Evolutionary conservation across 1,139 yeast genomes (phyloP), one percentile per base, ranked within the genome.

Genomic region (Hyphopichia wangnamkhiaoensis): DNA sequence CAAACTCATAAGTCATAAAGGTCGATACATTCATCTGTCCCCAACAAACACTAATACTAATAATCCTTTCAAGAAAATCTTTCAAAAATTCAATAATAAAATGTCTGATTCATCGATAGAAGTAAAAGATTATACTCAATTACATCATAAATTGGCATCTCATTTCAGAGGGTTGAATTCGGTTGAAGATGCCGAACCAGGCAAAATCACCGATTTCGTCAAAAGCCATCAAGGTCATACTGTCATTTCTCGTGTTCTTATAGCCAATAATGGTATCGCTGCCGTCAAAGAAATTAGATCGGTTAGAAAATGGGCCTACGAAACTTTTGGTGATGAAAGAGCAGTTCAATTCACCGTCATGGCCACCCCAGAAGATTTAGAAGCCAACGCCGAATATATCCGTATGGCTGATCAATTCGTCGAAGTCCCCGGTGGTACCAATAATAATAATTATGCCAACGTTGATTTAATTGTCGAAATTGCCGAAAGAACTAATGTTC

Each of bases 311-410:
- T 94, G 98, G 98, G 93, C 98, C 32, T 94, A 93, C 66, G 98
- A 93, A 66, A 90, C 97, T 20, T 93, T 93, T 71, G 96, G 96
- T 47, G 84, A 94, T 58, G 98, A 93, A 65, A 79, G 87, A 59
- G 91, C 95, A 46, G 86, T 93, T 49, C 90, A 88, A 54, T 94
- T 93, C 61, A 93, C 93, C 31, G 98, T 87, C 34, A 93, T 93
- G 99, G 98, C 98, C 43, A 93, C 99, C 18, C 98, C 98, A 16
- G 99, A 93, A 65, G 99, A 93, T 71, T 72, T 93, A 56, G 91
- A 80, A 53, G 96, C 98, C 47, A 94, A 94, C 56, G 95, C 98
- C 18, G 99, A 93, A 62, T 93, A 93, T 65, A 90, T 93, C 59
- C 82, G 98, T 65, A 93, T 93, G 98, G 98, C 98, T 34, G 99